Conservation (phyloP, 2,329 filamentous ascomycete species). For the Rugonectria rugulosa region DNA sequence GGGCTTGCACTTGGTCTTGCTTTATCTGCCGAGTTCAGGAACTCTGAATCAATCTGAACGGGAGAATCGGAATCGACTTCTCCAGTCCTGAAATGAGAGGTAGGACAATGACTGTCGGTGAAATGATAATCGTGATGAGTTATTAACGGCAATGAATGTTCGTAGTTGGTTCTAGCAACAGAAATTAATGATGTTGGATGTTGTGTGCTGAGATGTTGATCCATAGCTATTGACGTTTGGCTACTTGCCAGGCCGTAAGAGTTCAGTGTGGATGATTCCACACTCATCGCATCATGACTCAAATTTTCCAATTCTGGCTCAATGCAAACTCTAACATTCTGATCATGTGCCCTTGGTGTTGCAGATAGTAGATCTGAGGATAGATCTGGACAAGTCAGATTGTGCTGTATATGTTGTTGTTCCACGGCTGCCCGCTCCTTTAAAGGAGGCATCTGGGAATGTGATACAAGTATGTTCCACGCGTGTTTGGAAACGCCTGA, state of each 20-base stretch:
- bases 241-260: neutral
- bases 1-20: neutral
- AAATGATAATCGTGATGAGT: neutral
- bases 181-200: neutral
- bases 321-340: neutral
- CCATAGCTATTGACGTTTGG: neutral
- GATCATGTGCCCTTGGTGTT: too few relatives aligned
- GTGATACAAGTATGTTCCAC: constrained; percentile 38
- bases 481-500: constrained; percentile 26
- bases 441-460: constrained; percentile 19
- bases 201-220: neutral
- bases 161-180: neutral
- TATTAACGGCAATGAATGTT: neutral
- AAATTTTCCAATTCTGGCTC: neutral
- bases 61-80: neutral
- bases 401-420: too few relatives aligned
- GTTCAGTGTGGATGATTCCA: neutral
- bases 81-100: neutral
- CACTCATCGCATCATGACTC: neutral
- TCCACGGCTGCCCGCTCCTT: constrained; percentile 7
- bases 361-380: too few relatives aligned
- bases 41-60: neutral
- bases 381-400: neutral
- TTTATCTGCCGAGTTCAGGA: neutral
- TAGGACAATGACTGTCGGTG: neutral